phyloP scores from a whole-genome alignment of 1,139 yeast species.

The Zhuliangozyma parablackwelliae region DNA sequence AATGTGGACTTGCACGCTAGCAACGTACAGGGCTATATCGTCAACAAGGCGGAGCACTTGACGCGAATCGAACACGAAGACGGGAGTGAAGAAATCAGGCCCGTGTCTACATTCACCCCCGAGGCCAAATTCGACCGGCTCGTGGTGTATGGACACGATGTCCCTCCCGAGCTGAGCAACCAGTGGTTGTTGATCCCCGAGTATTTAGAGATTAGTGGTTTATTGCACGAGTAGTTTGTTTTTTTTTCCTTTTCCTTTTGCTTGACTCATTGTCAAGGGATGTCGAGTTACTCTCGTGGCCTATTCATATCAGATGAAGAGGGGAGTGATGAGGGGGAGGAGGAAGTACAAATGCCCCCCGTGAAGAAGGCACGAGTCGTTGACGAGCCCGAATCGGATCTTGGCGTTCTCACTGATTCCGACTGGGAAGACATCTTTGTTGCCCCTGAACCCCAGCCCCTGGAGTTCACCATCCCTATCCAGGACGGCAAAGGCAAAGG shows the following conservation, averaged over 20 bases:
- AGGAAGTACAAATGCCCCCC: too few relatives aligned
- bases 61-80: constrained; percentile 13
- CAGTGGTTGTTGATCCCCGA: constrained; percentile 34
- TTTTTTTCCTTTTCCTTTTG: background rate
- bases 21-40: constrained; percentile 25
- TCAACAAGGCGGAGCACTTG: constrained; percentile 29
- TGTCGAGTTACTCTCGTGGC: too few relatives aligned
- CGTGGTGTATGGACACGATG: constrained; percentile 38
- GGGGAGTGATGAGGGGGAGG: too few relatives aligned
- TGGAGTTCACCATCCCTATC: constrained; percentile 10
- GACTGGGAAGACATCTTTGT: constrained; percentile 21
- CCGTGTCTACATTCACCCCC: constrained; percentile 25
- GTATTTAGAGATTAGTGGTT: constrained; percentile 28
- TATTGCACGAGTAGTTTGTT: constrained; percentile 21
- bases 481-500: background rate
- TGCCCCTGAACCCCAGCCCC: constrained; percentile 1
- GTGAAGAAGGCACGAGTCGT: background rate
- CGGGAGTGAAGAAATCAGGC: constrained; percentile 16
- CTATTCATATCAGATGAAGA: too few relatives aligned
- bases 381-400: constrained; percentile 6
- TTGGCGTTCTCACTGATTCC: constrained; percentile 7
- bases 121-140: constrained; percentile 29
- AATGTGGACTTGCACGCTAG: constrained; percentile 14
- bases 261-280: background rate
- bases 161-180: constrained; percentile 24